Evolutionary conservation across 371 early-diverging fungal genomes (phyloP), one percentile per base, ranked within the genome.

Genomic region (Mortierella polycephala): DNA sequence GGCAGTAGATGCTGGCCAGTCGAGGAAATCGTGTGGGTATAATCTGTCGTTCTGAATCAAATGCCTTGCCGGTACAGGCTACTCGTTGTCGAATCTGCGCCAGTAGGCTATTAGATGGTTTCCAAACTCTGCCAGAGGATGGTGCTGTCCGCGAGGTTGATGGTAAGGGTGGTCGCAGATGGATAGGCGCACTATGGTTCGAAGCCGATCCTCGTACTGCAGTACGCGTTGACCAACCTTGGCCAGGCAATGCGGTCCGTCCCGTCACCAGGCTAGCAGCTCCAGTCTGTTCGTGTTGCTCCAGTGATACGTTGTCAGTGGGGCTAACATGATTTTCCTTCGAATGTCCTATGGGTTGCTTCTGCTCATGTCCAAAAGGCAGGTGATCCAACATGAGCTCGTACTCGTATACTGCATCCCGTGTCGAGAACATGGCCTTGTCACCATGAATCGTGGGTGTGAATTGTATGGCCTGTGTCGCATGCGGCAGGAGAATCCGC

Each of bases 1-100:
- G 39, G 23, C 73, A 79, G 55, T 59, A 79, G n/a, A 79, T 56
- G 49, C 80, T 73, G 18, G 66, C 62, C 10, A 60, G 62, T 45
- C 67, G 64, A 51, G 80, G 80, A 41, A 79, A 79, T 49, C 80
- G 69, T 44, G 80, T 79, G 58, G 80, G 80, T 68, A 77, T 65
- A 69, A 63, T 64, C 37, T 42, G 50, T 53, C 69, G 69, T 16
- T 74, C 69, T 13, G 44, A 52, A 53, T 69, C 75, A 52, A 64
- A 59, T 16, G 74, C 58, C 50, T 61, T 69, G 7, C 57, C 64
- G 7, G 52, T 62, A 18, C 67, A 59, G 14, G 71, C 76, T 20
- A 76, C 57, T 13, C 68, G 67, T 23, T 76, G 77, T 40, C 71
- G 71, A 18, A 76, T 76, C 58, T 76, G 77, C 1, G 77, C 67